These are phyloP conservation scores for Zhuliangozyma blackwelliae DNA, from an alignment of 1,139 yeast species.

Conservation along the genomic window DNA sequence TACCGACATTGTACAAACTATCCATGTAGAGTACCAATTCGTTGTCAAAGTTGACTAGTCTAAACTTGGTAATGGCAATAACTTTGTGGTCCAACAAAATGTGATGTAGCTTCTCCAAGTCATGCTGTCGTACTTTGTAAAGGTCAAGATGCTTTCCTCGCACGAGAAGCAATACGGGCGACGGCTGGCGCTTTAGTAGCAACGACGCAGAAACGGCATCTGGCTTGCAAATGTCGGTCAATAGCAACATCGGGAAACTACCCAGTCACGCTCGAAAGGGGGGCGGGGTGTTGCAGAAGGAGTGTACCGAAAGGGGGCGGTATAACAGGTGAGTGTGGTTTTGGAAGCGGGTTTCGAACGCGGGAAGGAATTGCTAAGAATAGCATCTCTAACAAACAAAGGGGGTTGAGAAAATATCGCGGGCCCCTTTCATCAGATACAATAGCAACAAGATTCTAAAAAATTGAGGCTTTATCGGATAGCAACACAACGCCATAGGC, in stretches of 20 bases:
- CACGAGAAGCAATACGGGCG: slow-evolving; percentile 15
- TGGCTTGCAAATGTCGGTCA: slow-evolving; percentile 13
- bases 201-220: slow-evolving; percentile 1
- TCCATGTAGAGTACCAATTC: slow-evolving; percentile 6
- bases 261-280: too few relatives aligned
- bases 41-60: neutral
- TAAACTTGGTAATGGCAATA: slow-evolving; percentile 6
- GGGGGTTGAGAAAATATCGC: too few relatives aligned
- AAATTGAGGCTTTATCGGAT: too few relatives aligned
- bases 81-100: slow-evolving; percentile 1
- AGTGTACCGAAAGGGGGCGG: too few relatives aligned
- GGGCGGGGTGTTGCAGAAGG: too few relatives aligned
- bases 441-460: too few relatives aligned
- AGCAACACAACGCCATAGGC: too few relatives aligned
- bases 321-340: too few relatives aligned
- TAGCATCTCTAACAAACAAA: too few relatives aligned
- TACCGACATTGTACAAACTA: slow-evolving; percentile 3
- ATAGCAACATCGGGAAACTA: slow-evolving; percentile 9
- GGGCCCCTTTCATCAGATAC: too few relatives aligned
- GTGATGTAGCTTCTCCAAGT: neutral
- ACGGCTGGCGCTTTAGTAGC: slow-evolving; percentile 5
- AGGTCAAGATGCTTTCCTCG: slow-evolving; percentile 18
- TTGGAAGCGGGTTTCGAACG: too few relatives aligned
- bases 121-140: slow-evolving; percentile 4
- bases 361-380: too few relatives aligned